Conservation (phyloP, 345 rosid species). For the Hypericum perforatum region DNA sequence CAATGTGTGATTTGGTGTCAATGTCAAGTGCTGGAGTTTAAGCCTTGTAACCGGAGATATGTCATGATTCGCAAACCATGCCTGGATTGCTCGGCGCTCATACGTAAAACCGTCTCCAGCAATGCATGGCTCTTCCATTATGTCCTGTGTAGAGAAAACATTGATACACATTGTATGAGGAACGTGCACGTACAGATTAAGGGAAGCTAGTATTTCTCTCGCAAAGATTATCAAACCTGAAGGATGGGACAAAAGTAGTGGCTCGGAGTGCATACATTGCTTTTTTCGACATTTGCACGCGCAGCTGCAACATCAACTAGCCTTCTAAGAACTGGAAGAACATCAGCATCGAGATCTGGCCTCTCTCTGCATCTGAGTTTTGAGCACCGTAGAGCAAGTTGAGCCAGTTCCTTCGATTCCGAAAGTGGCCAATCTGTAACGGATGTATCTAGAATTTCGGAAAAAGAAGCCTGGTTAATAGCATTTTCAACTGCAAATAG, state of each 20-base stretch:
- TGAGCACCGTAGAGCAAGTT: conserved; percentile 54
- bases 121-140: conserved; percentile 83
- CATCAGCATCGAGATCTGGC: conserved; percentile 72
- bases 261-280: conserved; percentile 38
- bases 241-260: conserved; percentile 78
- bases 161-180: background rate
- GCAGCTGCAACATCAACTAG: conserved; percentile 50
- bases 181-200: background rate
- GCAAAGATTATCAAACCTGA: conserved; percentile 31
- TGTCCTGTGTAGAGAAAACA: conserved; percentile 37
- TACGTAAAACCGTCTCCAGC: conserved; percentile 87
- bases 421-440: conserved; percentile 62
- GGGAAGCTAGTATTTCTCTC: no score
- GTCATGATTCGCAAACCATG: conserved; percentile 56
- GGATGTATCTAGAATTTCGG: conserved; percentile 49
- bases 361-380: conserved; percentile 81
- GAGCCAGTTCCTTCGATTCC: conserved; percentile 60
- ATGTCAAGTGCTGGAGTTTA: conserved; percentile 31
- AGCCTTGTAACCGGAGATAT: conserved; percentile 72
- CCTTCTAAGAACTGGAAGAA: conserved; percentile 61
- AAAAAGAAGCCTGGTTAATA: conserved; percentile 39
- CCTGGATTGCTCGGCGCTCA: conserved; percentile 59
- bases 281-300: conserved; percentile 35
- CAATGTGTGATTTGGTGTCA: conserved; percentile 56
- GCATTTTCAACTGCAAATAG: conserved; percentile 49